Percentiles rank a stretch among this genome's conserved stretches.
phyloP scores from a whole-genome alignment of 176 grass and related monocot species.

The Eleusine coracana region DNA sequence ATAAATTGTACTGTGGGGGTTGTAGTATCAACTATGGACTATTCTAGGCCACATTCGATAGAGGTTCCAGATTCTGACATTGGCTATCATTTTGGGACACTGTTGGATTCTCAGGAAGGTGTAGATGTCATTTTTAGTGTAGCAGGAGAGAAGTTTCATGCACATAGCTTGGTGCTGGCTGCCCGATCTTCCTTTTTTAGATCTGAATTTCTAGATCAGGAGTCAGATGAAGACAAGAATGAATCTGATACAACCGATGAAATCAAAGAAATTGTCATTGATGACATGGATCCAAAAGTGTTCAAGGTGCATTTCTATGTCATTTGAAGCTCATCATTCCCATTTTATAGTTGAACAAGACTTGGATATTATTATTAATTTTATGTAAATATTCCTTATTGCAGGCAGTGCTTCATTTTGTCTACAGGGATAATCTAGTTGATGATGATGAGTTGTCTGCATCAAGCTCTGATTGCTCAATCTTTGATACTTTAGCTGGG shows the following conservation, averaged over 20 bases:
- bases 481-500: conserved; percentile 76
- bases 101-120: conserved; percentile 80
- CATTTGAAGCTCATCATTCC: background rate
- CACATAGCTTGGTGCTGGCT: conserved; percentile 80
- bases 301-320: conserved; percentile 65
- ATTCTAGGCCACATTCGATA: conserved; percentile 63
- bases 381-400: conserved; percentile 31
- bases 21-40: conserved; percentile 76
- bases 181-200: conserved; percentile 72
- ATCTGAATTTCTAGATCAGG: conserved; percentile 60
- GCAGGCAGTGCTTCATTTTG: conserved; percentile 84
- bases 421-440: conserved; percentile 81
- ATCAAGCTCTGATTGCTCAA: conserved; percentile 69
- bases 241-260: background rate
- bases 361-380: background rate
- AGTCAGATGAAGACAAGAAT: conserved; percentile 50
- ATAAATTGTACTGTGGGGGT: conserved; percentile 94
- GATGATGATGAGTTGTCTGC: conserved; percentile 72
- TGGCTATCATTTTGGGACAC: conserved; percentile 75
- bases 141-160: conserved; percentile 81
- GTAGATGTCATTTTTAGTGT: conserved; percentile 84
- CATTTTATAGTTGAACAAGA: conserved; percentile 22
- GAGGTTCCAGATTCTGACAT: conserved; percentile 85
- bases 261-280: conserved; percentile 63
- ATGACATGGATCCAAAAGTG: conserved; percentile 83